Percentiles rank a stretch among this genome's conserved stretches.
Conservation (phyloP, 2,329 filamentous ascomycete genomes). For the Aspergillus pseudonomiae region DNA sequence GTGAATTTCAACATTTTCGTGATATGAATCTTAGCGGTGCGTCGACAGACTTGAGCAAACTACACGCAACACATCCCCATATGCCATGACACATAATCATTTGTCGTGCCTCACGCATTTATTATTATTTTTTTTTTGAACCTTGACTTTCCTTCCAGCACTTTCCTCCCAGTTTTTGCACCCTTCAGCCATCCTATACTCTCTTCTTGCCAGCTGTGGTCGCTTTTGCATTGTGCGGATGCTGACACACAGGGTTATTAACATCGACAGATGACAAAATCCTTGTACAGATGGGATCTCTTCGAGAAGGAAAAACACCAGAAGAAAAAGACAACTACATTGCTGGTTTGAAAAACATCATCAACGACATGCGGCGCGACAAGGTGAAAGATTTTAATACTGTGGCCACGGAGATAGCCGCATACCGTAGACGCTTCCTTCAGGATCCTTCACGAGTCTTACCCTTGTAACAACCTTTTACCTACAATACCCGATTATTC, state of each 20-base stretch:
- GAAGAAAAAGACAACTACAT: slow-evolving; percentile 49
- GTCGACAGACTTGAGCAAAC: slow-evolving; percentile 50
- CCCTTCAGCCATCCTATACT: background rate
- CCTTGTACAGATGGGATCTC: slow-evolving; percentile 52
- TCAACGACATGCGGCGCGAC: slow-evolving; percentile 52
- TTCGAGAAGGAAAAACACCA: slow-evolving; percentile 49
- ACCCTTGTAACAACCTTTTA: slow-evolving; percentile 42
- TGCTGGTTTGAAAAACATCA: slow-evolving; percentile 50
- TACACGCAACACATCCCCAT: slow-evolving; percentile 24
- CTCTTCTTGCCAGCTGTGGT: slow-evolving; percentile 15
- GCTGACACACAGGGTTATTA: slow-evolving; percentile 46
- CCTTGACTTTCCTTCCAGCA: slow-evolving; percentile 11
- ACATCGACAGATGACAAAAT: slow-evolving; percentile 54
- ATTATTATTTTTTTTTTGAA: slow-evolving; percentile 4
- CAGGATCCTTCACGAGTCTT: slow-evolving; percentile 50
- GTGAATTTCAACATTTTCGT: slow-evolving; percentile 79
- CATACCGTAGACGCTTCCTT: slow-evolving; percentile 54
- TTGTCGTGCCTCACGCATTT: slow-evolving; percentile 16
- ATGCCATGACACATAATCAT: slow-evolving; percentile 18
- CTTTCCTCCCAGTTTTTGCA: background rate
- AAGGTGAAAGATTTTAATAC: slow-evolving; percentile 55
- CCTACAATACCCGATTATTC: slow-evolving; percentile 5
- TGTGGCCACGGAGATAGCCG: slow-evolving; percentile 53
- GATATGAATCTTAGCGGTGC: slow-evolving; percentile 74
- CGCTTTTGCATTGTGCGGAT: slow-evolving; percentile 32